These are phyloP conservation scores for Zasmidium angulare DNA, from an alignment of 2,329 filamentous ascomycete species.

Conservation along the genomic window DNA sequence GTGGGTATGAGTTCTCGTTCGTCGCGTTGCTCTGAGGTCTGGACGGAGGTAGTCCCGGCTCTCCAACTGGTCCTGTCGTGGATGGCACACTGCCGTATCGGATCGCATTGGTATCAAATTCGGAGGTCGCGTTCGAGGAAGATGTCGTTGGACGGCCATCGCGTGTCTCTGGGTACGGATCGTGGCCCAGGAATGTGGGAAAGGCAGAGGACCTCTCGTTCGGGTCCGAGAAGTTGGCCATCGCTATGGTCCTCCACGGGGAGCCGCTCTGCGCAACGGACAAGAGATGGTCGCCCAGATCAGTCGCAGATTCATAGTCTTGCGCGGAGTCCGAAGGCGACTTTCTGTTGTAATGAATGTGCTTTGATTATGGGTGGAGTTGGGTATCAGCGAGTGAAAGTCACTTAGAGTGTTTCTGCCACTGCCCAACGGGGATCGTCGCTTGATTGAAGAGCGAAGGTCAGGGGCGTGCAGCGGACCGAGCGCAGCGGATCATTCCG, in stretches of 20 bases:
- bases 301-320: slow-evolving; percentile 11
- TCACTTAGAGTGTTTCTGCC: not conserved
- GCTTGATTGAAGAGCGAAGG: not conserved
- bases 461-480: not conserved
- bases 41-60: slow-evolving; percentile 49
- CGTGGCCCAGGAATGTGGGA: slow-evolving; percentile 29
- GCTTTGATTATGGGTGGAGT: not conserved
- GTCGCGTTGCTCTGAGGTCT: slow-evolving; percentile 38
- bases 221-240: not conserved
- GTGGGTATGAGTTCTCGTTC: slow-evolving; percentile 27
- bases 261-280: not conserved
- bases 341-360: not conserved
- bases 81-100: slow-evolving; percentile 26
- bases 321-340: not conserved
- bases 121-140: slow-evolving; percentile 23
- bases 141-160: slow-evolving; percentile 11
- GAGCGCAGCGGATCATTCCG: not conserved
- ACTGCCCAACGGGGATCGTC: not conserved
- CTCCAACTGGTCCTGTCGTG: slow-evolving; percentile 48
- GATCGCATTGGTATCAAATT: slow-evolving; percentile 18
- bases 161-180: slow-evolving; percentile 16
- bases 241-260: not conserved
- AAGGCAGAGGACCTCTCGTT: slow-evolving; percentile 16
- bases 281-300: not conserved
- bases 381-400: not conserved